These are phyloP conservation scores for Dalbergia oliveri DNA, from an alignment of 306 rosid genomes.

Conservation along the genomic window DNA sequence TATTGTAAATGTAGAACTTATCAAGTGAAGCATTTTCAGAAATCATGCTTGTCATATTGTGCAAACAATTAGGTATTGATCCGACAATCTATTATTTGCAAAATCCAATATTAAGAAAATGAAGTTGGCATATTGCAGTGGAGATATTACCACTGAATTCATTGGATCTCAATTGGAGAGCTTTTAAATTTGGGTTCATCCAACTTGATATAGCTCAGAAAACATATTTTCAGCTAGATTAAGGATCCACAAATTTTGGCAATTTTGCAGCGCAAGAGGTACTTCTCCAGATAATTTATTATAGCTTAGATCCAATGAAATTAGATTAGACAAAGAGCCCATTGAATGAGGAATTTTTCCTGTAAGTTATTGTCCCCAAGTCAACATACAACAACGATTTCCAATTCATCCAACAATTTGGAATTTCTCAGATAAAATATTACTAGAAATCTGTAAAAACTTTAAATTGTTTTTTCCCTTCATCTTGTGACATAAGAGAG, in stretches of 20 bases:
- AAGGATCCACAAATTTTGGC: too few relatives aligned
- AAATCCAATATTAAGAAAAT: conserved; percentile 6
- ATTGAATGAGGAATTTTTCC: conserved; percentile 38
- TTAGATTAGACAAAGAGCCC: conserved; percentile 16
- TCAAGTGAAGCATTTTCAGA: neutral
- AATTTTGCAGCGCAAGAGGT: too few relatives aligned
- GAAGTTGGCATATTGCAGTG: too few relatives aligned
- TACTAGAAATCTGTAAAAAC: too few relatives aligned
- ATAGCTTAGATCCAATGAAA: neutral
- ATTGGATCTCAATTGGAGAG: too few relatives aligned
- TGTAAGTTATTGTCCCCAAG: conserved; percentile 25
- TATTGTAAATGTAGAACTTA: neutral
- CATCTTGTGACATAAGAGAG: conserved; percentile 16
- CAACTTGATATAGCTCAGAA: too few relatives aligned
- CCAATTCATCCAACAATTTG: conserved; percentile 34
- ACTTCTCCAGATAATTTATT: conserved; percentile 22
- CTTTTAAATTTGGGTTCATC: too few relatives aligned
- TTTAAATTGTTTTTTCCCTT: neutral
- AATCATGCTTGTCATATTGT: conserved; percentile 12
- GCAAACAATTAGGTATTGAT: conserved; percentile 29
- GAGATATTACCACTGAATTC: too few relatives aligned
- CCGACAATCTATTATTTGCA: conserved; percentile 30
- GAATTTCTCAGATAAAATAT: too few relatives aligned
- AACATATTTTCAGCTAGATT: too few relatives aligned
- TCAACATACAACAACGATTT: neutral